Evolutionary conservation across 805 yeast species (phyloP), one percentile per base, ranked within the genome.

Genomic region (Myxozyma melibiosi): DNA sequence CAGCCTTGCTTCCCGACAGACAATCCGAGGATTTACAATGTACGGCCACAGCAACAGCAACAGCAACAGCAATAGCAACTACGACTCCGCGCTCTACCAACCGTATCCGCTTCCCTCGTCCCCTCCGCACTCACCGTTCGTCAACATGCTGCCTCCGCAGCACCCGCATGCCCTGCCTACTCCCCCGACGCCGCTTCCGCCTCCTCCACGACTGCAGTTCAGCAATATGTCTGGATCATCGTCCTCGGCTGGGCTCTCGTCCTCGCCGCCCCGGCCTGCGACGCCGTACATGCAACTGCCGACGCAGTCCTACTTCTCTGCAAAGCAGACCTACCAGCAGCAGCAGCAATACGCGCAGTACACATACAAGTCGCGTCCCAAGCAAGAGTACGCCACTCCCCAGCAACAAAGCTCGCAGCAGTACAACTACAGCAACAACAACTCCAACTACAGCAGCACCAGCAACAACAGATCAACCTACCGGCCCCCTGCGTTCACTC

Each of bases 51-150:
- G n/a, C n/a, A n/a, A n/a, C n/a, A n/a, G n/a, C n/a, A n/a, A n/a
- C n/a, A n/a, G n/a, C n/a, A n/a, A n/a, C n/a, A n/a, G n/a, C n/a
- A n/a, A n/a, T n/a, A n/a, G n/a, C n/a, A n/a, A n/a, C n/a, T n/a
- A n/a, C n/a, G n/a, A n/a, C n/a, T n/a, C n/a, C n/a, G n/a, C n/a
- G n/a, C n/a, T n/a, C n/a, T n/a, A n/a, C n/a, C n/a, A 31, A 47
- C 51, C 22, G 31, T 14, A 20, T 34, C 57, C 54, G 31, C 34
- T 54, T 16, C 58, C 58, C 16, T 53, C 62, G 5, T 57, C 62
- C 4, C 58, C 62, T 30, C 62, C 62, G n/a, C 59, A 30, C 22
- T 9, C 57, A 46, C 51, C 47, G 18, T 44, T 4, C 14, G 27
- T 41, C 34, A 5, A 20, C 24, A 18, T 42, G 33, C 53, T 20